phyloP scores from a whole-genome alignment of 176 grass and related monocot species.

The Oropetium thomaeum region DNA sequence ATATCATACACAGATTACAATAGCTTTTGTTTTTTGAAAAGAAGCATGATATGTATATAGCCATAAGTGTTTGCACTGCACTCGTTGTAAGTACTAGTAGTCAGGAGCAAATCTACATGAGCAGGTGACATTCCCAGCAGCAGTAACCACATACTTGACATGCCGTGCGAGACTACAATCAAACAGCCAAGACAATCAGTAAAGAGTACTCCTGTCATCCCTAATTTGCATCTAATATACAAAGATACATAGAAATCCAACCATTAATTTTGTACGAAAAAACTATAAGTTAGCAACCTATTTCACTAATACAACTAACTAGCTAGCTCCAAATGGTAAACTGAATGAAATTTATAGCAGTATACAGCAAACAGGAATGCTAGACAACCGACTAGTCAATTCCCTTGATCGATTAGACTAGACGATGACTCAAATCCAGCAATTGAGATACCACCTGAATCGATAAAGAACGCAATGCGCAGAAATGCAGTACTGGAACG shows the following conservation, averaged over 20 bases:
- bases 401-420: neutral
- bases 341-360: neutral
- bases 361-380: neutral
- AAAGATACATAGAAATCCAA: neutral
- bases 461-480: neutral
- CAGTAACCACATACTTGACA: neutral
- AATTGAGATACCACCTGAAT: neutral
- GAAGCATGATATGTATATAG: neutral
- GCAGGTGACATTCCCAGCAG: neutral
- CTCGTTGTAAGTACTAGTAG: neutral
- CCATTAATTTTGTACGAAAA: neutral
- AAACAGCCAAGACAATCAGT: neutral
- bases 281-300: neutral
- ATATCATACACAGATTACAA: neutral
- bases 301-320: neutral
- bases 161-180: neutral
- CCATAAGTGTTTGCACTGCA: neutral
- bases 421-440: neutral
- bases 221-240: neutral
- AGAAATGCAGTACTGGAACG: neutral
- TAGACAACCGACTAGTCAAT: neutral
- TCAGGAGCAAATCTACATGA: neutral
- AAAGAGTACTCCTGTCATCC: neutral
- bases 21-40: neutral
- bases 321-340: neutral